Evolutionary conservation across 2,329 filamentous ascomycete species (phyloP).

Genomic region (Fusarium chaquense): DNA sequence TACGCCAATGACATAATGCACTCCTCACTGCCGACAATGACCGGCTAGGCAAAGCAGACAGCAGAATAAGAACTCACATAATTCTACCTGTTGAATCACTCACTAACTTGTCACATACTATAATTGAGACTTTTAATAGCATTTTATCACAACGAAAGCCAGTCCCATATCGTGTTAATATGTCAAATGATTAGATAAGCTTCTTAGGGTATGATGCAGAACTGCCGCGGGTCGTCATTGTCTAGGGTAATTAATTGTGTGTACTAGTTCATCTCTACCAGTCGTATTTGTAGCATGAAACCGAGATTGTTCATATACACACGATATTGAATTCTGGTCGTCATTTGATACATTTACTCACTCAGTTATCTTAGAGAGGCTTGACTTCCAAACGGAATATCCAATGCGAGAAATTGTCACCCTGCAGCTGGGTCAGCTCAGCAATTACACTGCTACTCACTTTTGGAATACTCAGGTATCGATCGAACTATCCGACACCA

Average conservation of each 20-base stretch:
- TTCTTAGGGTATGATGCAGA: slow-evolving; percentile 13
- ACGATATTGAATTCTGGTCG: not conserved
- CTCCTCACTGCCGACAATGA: not conserved
- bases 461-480: slow-evolving; percentile 94
- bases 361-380: not conserved
- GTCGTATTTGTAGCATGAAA: not conserved
- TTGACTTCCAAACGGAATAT: not conserved
- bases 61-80: not conserved
- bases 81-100: not conserved
- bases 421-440: slow-evolving; percentile 90
- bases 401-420: slow-evolving; percentile 95
- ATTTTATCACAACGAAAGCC: not conserved
- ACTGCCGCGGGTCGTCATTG: not conserved
- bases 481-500: not conserved
- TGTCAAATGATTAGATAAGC: slow-evolving; percentile 38
- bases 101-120: not conserved
- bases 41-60: not conserved
- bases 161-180: not conserved
- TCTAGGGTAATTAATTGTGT: slow-evolving; percentile 28
- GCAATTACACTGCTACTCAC: slow-evolving; percentile 93
- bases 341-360: not conserved
- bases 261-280: not conserved
- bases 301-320: not conserved
- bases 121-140: not conserved
- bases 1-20: slow-evolving; percentile 38